Conservation (phyloP, 495 filamentous ascomycete species). For the Talaromyces stipitatus region DNA sequence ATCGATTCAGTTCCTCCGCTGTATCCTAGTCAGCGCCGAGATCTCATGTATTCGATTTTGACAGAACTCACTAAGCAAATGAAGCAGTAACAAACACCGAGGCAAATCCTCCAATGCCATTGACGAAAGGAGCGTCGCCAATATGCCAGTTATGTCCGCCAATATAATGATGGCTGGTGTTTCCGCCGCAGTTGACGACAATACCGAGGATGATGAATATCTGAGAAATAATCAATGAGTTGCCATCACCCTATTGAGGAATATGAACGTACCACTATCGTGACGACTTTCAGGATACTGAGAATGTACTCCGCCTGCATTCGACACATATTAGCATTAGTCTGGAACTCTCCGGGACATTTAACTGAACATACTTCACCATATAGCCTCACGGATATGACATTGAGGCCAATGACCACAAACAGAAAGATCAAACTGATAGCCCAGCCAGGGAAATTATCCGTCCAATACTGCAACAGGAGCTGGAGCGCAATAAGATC, state of each 20-base stretch:
- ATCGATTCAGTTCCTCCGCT: conserved; percentile 50
- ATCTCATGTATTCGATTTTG: not conserved
- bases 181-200: conserved; percentile 43
- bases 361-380: conserved; percentile 35
- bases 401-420: conserved; percentile 39
- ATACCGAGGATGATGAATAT: conserved; percentile 48
- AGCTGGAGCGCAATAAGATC: conserved; percentile 49
- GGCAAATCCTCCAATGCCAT: conserved; percentile 44
- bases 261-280: conserved; percentile 37
- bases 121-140: conserved; percentile 45
- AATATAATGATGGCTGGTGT: conserved; percentile 36
- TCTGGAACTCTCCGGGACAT: not conserved
- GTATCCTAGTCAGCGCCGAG: conserved; percentile 7
- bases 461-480: conserved; percentile 44
- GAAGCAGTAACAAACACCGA: conserved; percentile 47
- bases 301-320: conserved; percentile 47
- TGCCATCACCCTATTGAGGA: not conserved
- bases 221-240: conserved; percentile 14
- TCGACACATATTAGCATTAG: conserved; percentile 1
- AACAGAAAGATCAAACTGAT: conserved; percentile 46
- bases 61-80: conserved; percentile 34
- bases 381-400: conserved; percentile 45
- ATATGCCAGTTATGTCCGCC: conserved; percentile 37
- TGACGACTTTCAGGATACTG: conserved; percentile 47
- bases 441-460: conserved; percentile 44